These are phyloP conservation scores for Penicillium robsamsonii DNA, from an alignment of 495 filamentous ascomycete genomes.

Conservation along the genomic window DNA sequence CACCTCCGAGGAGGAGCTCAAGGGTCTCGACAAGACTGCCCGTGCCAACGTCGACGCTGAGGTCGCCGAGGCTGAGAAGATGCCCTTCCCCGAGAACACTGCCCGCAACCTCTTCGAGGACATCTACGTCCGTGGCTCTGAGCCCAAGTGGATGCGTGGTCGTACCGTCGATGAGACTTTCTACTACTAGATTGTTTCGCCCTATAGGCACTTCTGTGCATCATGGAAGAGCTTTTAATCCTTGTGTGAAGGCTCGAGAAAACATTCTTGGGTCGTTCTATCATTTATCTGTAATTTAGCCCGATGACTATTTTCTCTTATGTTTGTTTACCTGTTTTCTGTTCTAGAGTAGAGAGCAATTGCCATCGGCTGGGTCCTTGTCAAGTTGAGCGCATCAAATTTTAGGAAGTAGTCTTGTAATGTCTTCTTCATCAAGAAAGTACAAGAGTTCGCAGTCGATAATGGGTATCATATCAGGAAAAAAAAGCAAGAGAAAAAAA, in stretches of 20 bases:
- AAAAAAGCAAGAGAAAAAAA: constrained; percentile 2
- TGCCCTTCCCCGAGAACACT: constrained; percentile 72
- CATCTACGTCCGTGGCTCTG: constrained; percentile 88
- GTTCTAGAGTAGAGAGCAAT: constrained; percentile 32
- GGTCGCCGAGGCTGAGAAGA: constrained; percentile 84
- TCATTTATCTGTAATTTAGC: constrained; percentile 38
- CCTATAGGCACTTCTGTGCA: constrained; percentile 6
- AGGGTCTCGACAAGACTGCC: constrained; percentile 90
- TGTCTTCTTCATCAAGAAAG: not conserved
- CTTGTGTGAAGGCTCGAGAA: constrained; percentile 11
- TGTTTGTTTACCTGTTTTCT: constrained; percentile 22
- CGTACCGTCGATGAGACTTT: constrained; percentile 89
- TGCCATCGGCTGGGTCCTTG: constrained; percentile 17
- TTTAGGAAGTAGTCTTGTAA: not conserved
- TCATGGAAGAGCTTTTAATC: constrained; percentile 18
- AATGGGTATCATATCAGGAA: constrained; percentile 18
- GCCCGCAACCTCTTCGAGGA: constrained; percentile 88
- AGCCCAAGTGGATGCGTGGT: constrained; percentile 88
- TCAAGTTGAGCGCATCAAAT: constrained; percentile 1
- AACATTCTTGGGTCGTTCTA: constrained; percentile 19
- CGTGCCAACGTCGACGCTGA: constrained; percentile 81
- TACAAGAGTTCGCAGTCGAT: not conserved
- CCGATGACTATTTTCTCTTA: constrained; percentile 30
- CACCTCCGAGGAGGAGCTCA: constrained; percentile 92
- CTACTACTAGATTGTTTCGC: constrained; percentile 61